Percentiles rank a stretch among this genome's conserved stretches.
phyloP scores from a whole-genome alignment of 129 eudicot species.

The Lonicera japonica region DNA sequence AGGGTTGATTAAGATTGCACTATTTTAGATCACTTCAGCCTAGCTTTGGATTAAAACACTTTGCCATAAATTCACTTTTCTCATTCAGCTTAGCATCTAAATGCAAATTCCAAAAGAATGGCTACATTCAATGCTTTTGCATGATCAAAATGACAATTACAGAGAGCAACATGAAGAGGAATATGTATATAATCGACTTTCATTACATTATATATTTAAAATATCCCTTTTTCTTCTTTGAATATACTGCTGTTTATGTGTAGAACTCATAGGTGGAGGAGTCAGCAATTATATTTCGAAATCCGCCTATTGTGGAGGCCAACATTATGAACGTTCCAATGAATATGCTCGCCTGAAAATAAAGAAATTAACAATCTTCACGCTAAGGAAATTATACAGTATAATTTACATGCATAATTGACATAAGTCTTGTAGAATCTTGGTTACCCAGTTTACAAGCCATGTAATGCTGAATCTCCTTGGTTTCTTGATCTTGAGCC shows the following conservation, averaged over 20 bases:
- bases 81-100: neutral
- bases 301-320: conserved; percentile 84
- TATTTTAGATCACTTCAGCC: too few relatives aligned
- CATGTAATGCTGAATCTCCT: conserved; percentile 60
- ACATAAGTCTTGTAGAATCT: neutral
- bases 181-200: too few relatives aligned
- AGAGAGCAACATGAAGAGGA: neutral
- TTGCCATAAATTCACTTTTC: neutral
- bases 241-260: conserved; percentile 23
- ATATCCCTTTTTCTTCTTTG: too few relatives aligned
- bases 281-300: conserved; percentile 64
- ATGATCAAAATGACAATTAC: neutral
- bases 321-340: conserved; percentile 75
- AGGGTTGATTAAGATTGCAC: neutral
- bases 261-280: conserved; percentile 70
- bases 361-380: neutral
- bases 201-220: too few relatives aligned
- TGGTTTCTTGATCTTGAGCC: conserved; percentile 84
- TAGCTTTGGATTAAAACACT: too few relatives aligned
- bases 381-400: neutral
- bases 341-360: conserved; percentile 67
- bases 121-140: neutral
- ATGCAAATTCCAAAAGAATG: neutral
- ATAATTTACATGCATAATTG: neutral
- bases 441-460: conserved; percentile 78